Evolutionary conservation across 805 yeast genomes (phyloP).

Genomic region (Schwanniomyces occidentalis): DNA sequence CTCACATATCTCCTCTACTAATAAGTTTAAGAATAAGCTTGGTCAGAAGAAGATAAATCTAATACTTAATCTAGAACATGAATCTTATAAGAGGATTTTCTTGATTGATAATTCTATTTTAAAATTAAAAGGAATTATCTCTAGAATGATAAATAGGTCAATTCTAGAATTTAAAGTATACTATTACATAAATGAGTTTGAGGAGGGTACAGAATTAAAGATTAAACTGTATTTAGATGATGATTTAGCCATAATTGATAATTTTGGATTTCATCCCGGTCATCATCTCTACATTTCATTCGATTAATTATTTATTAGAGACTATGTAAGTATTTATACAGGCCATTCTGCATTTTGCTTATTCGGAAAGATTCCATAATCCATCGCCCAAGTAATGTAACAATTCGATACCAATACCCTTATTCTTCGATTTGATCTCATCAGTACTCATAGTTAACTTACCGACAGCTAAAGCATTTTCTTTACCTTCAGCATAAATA

Average conservation of each 20-base stretch:
- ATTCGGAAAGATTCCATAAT: slow-evolving; percentile 65
- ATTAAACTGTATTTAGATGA: slow-evolving; percentile 24
- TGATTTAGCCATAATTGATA: slow-evolving; percentile 27
- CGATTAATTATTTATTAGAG: slow-evolving; percentile 1
- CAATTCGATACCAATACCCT: slow-evolving; percentile 87
- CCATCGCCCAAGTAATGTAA: slow-evolving; percentile 88
- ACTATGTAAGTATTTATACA: slow-evolving; percentile 1
- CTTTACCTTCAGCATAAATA: slow-evolving; percentile 91
- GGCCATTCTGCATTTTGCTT: slow-evolving; percentile 16
- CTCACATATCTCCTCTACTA: neutral
- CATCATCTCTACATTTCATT: slow-evolving; percentile 12
- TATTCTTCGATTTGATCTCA: slow-evolving; percentile 78
- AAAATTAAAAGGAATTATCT: slow-evolving; percentile 33
- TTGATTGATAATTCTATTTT: slow-evolving; percentile 27
- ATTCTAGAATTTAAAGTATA: slow-evolving; percentile 25
- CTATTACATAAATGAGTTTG: slow-evolving; percentile 25
- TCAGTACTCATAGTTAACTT: slow-evolving; percentile 83
- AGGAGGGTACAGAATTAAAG: slow-evolving; percentile 9
- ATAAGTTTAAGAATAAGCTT: slow-evolving; percentile 6
- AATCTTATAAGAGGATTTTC: slow-evolving; percentile 17
- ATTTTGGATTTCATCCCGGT: slow-evolving; percentile 10
- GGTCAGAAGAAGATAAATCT: slow-evolving; percentile 11
- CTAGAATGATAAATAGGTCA: slow-evolving; percentile 16
- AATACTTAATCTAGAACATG: slow-evolving; percentile 5
- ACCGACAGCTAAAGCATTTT: slow-evolving; percentile 89